Evolutionary conservation across 768 basidiomycete genomes (phyloP).

Genomic region (Boletus tomentosulus): DNA sequence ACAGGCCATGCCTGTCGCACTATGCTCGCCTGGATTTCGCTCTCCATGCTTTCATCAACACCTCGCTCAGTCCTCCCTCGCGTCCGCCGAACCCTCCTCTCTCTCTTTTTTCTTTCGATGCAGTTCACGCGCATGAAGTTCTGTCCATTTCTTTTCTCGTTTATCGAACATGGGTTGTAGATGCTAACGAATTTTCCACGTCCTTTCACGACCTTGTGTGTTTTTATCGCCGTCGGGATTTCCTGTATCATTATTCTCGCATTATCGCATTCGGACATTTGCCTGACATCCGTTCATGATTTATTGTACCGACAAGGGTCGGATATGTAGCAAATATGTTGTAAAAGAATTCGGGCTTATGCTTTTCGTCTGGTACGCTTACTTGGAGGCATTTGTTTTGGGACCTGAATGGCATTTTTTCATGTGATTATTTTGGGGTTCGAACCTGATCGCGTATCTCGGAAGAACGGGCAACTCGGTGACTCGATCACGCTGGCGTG

Average conservation of each 20-base stretch:
- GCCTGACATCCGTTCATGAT: constrained; percentile 12
- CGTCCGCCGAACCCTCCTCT: neutral
- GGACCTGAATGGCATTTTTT: constrained; percentile 1
- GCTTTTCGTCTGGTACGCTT: neutral
- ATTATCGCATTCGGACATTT: constrained; percentile 27
- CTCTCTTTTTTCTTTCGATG: neutral
- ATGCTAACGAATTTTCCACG: constrained; percentile 26
- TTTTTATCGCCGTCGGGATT: constrained; percentile 26
- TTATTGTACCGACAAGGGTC: constrained; percentile 22
- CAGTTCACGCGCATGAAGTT: too few species aligned
- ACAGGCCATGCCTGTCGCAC: constrained; percentile 13
- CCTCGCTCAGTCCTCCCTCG: constrained; percentile 17
- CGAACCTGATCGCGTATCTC: neutral
- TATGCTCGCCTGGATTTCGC: constrained; percentile 19
- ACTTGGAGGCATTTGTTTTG: constrained; percentile 10
- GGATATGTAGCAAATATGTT: constrained; percentile 35
- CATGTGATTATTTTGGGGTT: constrained; percentile 18
- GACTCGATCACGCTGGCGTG: neutral
- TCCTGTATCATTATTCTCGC: constrained; percentile 34
- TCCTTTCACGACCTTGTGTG: constrained; percentile 21
- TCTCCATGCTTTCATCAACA: constrained; percentile 21
- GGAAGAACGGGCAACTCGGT: neutral
- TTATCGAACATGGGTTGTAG: constrained; percentile 11
- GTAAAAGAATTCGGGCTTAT: constrained; percentile 25
- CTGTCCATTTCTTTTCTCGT: neutral